Conservation (phyloP, 2,329 filamentous ascomycete species). For the Clonostachys chloroleuca region DNA sequence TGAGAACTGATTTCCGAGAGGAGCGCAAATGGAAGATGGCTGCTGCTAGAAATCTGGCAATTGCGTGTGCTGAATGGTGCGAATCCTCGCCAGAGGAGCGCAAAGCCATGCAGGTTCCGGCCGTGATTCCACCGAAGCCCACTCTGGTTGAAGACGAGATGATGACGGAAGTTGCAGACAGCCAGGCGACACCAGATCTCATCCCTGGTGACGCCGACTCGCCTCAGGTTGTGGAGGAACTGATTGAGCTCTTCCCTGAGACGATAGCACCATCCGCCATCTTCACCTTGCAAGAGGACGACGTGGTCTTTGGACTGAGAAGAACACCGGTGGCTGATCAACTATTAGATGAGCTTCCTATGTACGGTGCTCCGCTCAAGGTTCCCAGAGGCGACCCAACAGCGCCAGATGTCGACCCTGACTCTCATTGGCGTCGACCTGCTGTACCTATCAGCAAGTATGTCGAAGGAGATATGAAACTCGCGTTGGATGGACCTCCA, state of each 20-base stretch:
- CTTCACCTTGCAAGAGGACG: conserved; percentile 77
- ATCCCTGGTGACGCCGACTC: conserved; percentile 59
- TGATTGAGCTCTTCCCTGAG: conserved; percentile 31
- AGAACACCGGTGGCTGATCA: conserved; percentile 72
- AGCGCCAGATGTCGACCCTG: conserved; percentile 57
- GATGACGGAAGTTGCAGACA: conserved; percentile 26
- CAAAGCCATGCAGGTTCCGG: conserved; percentile 63
- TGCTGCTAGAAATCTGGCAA: conserved; percentile 73
- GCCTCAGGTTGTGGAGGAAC: conserved; percentile 34
- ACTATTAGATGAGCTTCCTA: conserved; percentile 74
- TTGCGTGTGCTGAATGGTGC: conserved; percentile 81
- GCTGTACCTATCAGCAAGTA: conserved; percentile 84
- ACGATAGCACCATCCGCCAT: conserved; percentile 70
- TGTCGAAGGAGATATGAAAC: conserved; percentile 73
- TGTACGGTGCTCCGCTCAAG: conserved; percentile 65
- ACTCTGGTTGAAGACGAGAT: conserved; percentile 18
- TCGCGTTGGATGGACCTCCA: conserved; percentile 61
- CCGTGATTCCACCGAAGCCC: conserved; percentile 38
- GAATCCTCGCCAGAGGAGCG: conserved; percentile 59
- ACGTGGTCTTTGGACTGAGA: conserved; percentile 75
- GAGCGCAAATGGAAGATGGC: conserved; percentile 92
- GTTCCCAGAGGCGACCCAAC: conserved; percentile 53
- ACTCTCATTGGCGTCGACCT: conserved; percentile 70
- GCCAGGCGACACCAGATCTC: conserved; percentile 62
- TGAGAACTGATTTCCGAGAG: conserved; percentile 92